Evolutionary conservation across 176 grass and related monocot species (phyloP), one percentile per base, ranked within the genome.

Genomic region (Pontederia paniculata): DNA sequence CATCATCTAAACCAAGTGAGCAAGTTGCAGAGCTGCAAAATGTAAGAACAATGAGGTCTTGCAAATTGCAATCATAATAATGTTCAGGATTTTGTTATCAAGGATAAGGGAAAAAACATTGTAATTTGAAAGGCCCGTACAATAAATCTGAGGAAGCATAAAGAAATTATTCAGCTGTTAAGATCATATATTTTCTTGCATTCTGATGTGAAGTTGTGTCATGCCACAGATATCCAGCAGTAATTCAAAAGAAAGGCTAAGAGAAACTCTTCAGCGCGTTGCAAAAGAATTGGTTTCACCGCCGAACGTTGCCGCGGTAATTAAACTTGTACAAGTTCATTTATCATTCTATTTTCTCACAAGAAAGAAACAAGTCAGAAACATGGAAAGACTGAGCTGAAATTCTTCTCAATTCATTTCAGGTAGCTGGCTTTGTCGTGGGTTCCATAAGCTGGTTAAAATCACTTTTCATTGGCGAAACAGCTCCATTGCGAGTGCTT

Each of bases 291-390:
- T 86, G 10, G 20, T 81, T 47, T 63, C 78, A 18, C 88, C 73
- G 48, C 88, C 88, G 31, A 86, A 54, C 42, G 48, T 76, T 50
- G 88, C 82, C 2, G 72, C 78, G 17, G 82, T 86, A 82, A 15
- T 13, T 44, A 25, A 6, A 9, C 12, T 16, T 75, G 55, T 28
- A 2, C 16, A 37, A 37, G 28, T 44, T 18, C 43, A 42, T 23
- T 5, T 10, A 13, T 55, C 4, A 0, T 46, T 46, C 6, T 74
- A 10, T 31, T 22, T 44, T 44, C 15, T 10, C 17, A 22, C 9
- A 23, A 17, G 6, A 57, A 19, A 16, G 10, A 8, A 48, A 48
- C 53, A 46, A 23, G 20, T 20, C 10, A 21, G 37, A 58, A 70
- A 46, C 22, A 13, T 16, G 12, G 8, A 17, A 49, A 42, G 18